Evolutionary conservation across 805 yeast species (phyloP).

Genomic region (Metschnikowia continentalis): DNA sequence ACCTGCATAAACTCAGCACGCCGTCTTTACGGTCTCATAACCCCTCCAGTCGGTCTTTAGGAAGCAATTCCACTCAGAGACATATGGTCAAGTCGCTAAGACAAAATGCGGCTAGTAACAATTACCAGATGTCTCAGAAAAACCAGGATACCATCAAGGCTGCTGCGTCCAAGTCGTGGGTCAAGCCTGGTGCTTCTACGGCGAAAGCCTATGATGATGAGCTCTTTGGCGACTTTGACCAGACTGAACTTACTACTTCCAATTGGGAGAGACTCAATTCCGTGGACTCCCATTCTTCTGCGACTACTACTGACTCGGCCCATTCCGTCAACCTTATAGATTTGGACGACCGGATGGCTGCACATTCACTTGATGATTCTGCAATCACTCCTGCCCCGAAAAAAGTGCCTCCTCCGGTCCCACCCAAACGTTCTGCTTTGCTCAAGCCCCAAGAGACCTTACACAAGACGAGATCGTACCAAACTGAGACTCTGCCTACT

Average conservation of each 20-base stretch:
- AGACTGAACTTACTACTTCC: conserved; percentile 22
- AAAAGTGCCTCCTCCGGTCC: conserved; percentile 17
- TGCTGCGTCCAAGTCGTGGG: conserved; percentile 17
- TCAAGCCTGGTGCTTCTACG: conserved; percentile 6
- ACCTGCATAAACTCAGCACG: conserved; percentile 19
- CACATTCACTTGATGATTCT: conserved; percentile 21
- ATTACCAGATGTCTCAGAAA: conserved; percentile 17
- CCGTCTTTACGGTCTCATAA: conserved; percentile 24
- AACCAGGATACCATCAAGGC: conserved; percentile 17
- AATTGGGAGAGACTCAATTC: conserved; percentile 27
- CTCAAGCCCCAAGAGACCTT: neutral
- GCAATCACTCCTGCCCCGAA: conserved; percentile 5
- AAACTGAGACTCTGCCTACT: neutral
- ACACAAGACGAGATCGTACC: conserved; percentile 2
- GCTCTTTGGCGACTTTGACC: conserved; percentile 39
- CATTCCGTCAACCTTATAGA: conserved; percentile 60
- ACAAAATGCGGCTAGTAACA: conserved; percentile 1
- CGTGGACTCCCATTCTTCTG: conserved; percentile 8
- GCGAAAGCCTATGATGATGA: conserved; percentile 16
- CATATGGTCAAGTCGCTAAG: conserved; percentile 24
- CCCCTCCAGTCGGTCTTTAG: conserved; percentile 13
- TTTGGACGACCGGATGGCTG: conserved; percentile 52
- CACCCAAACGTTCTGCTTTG: conserved; percentile 14
- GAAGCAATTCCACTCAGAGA: conserved; percentile 15
- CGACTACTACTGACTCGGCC: conserved; percentile 5